Percentiles rank a stretch among this genome's conserved stretches.
Evolutionary conservation across 805 yeast genomes (phyloP).

Genomic region (Jamesozyma jinghongensis): DNA sequence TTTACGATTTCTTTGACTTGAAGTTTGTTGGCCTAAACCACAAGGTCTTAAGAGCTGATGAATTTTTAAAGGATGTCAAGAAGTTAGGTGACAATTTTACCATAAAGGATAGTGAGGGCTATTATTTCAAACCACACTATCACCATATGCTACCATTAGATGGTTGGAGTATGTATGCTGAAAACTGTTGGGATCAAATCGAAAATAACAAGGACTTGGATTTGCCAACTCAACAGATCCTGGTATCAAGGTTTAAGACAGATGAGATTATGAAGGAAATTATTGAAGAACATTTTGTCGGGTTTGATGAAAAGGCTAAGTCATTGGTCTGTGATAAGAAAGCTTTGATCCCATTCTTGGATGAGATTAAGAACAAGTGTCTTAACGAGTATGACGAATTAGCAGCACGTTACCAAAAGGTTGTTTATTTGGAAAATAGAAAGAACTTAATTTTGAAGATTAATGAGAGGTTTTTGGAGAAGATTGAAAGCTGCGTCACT

Average conservation of each 20-base stretch:
- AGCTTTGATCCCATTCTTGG: slow-evolving; percentile 37
- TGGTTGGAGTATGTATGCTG: slow-evolving; percentile 91
- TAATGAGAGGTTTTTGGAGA: slow-evolving; percentile 36
- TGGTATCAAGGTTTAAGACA: slow-evolving; percentile 91
- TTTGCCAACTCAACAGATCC: slow-evolving; percentile 90
- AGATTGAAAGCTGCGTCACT: slow-evolving; percentile 37
- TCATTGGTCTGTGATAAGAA: slow-evolving; percentile 22
- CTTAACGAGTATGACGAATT: slow-evolving; percentile 50
- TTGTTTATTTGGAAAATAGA: slow-evolving; percentile 61
- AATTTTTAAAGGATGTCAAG: slow-evolving; percentile 40
- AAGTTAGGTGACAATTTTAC: slow-evolving; percentile 56
- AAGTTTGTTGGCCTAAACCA: slow-evolving; percentile 77
- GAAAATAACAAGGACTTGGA: slow-evolving; percentile 89
- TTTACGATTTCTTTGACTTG: slow-evolving; percentile 77
- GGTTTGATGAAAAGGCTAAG: slow-evolving; percentile 27
- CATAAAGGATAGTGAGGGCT: slow-evolving; percentile 13
- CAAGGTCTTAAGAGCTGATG: slow-evolving; percentile 69
- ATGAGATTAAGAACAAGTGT: slow-evolving; percentile 37
- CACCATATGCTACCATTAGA: slow-evolving; percentile 86
- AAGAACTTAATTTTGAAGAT: slow-evolving; percentile 40
- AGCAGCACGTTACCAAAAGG: slow-evolving; percentile 65
- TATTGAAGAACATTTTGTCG: slow-evolving; percentile 36
- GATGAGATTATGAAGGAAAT: slow-evolving; percentile 68
- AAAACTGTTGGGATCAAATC: slow-evolving; percentile 89
- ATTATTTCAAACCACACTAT: slow-evolving; percentile 56